Evolutionary conservation across 2,329 filamentous ascomycete genomes (phyloP).

Genomic region (Aspergillus luchuensis): DNA sequence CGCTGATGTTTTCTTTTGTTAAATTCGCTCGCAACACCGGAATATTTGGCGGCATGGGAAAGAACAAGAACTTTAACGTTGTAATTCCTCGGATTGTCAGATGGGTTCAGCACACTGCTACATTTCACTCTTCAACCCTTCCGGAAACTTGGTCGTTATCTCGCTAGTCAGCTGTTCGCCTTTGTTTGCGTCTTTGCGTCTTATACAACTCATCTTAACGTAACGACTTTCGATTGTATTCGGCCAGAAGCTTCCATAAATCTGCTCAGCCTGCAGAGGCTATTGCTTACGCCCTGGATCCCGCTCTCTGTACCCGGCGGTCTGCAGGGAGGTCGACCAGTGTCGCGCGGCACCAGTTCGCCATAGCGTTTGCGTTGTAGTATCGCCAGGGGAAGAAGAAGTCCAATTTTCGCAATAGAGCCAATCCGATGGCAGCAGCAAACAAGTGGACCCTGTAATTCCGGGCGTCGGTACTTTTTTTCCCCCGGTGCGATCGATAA

Average conservation of each 20-base stretch:
- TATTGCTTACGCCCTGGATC: slow-evolving; percentile 2
- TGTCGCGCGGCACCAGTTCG: not conserved
- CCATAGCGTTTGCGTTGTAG: slow-evolving; percentile 6
- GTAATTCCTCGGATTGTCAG: slow-evolving; percentile 50
- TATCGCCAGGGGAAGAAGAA: not conserved
- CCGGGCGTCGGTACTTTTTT: too few relatives aligned
- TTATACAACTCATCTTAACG: slow-evolving; percentile 38
- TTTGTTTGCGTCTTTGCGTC: slow-evolving; percentile 41
- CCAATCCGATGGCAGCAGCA: too few relatives aligned
- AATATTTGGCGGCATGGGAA: slow-evolving; percentile 46
- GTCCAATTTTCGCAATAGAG: too few relatives aligned
- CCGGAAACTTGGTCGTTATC: slow-evolving; percentile 42
- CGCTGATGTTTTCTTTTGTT: slow-evolving; percentile 43
- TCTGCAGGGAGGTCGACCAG: not conserved
- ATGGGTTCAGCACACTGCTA: slow-evolving; percentile 45
- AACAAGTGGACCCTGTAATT: too few relatives aligned
- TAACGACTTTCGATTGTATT: slow-evolving; percentile 48
- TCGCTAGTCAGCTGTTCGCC: slow-evolving; percentile 45
- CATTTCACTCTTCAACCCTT: slow-evolving; percentile 34
- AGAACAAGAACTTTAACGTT: slow-evolving; percentile 42
- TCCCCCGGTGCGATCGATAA: too few relatives aligned
- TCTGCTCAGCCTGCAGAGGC: not conserved
- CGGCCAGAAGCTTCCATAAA: slow-evolving; percentile 29
- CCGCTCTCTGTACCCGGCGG: not conserved
- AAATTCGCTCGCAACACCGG: slow-evolving; percentile 42